Evolutionary conservation across 306 rosid species (phyloP).

Genomic region (Cicer bijugum): DNA sequence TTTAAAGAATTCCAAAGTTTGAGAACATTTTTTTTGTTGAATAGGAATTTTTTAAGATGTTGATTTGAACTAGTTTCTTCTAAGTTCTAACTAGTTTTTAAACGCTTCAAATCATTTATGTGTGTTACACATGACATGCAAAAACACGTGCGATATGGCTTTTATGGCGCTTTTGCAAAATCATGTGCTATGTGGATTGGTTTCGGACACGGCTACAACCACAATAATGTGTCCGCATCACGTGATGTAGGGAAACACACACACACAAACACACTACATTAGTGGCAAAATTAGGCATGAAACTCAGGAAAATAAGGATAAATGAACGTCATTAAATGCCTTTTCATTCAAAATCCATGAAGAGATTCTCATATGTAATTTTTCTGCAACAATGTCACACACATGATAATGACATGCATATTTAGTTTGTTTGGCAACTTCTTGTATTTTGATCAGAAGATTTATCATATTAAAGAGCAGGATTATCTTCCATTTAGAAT

Average conservation of each 20-base stretch:
- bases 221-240: neutral
- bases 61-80: no score
- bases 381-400: neutral
- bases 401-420: no score
- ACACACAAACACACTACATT: neutral
- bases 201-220: neutral
- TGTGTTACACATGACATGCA: no score
- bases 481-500: conserved; percentile 27
- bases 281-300: neutral
- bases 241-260: neutral
- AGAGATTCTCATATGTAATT: no score
- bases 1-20: neutral
- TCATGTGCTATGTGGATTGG: neutral
- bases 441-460: conserved; percentile 1
- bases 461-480: neutral
- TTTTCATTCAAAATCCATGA: no score
- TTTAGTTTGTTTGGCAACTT: conserved; percentile 1
- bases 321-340: neutral
- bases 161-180: no score
- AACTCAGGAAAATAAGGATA: neutral
- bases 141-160: neutral
- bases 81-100: no score
- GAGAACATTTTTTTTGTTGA: neutral
- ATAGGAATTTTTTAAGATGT: no score
- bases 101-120: no score